Conservation (phyloP, 139 green algal genomes). For the Trebouxia sp. region DNA sequence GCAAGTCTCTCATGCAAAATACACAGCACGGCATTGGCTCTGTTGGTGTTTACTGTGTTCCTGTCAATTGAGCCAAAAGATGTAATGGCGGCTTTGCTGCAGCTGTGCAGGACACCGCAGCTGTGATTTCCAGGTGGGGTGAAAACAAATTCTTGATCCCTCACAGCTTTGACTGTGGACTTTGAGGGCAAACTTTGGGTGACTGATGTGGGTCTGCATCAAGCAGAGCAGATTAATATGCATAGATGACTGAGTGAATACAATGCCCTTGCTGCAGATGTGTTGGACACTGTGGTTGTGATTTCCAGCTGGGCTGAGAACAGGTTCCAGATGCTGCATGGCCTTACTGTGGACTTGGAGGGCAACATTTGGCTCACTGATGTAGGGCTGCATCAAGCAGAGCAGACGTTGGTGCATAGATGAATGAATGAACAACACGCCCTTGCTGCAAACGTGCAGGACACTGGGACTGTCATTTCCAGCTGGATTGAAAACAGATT, state of each 20-base stretch:
- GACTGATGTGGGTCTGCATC: conserved; percentile 52
- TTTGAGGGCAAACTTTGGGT: conserved; percentile 76
- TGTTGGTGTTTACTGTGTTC: too few relatives aligned
- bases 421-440: too few relatives aligned
- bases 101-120: neutral
- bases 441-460: too few relatives aligned
- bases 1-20: too few relatives aligned
- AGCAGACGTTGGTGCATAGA: too few relatives aligned
- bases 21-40: neutral
- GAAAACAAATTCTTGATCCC: conserved; percentile 70
- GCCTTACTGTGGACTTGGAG: conserved; percentile 65
- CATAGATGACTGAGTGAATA: too few relatives aligned
- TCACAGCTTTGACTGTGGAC: conserved; percentile 76
- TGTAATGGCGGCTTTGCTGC: too few relatives aligned
- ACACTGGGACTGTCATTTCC: conserved; percentile 32
- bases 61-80: too few relatives aligned
- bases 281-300: conserved; percentile 25
- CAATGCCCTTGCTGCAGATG: too few relatives aligned
- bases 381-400: conserved; percentile 56
- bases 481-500: conserved; percentile 59
- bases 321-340: conserved; percentile 82
- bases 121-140: conserved; percentile 54
- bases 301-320: conserved; percentile 50
- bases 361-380: conserved; percentile 78
- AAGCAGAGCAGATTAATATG: conserved; percentile 50